These are phyloP conservation scores for Halenospora varia DNA, from an alignment of 495 filamentous ascomycete species.

Conservation along the genomic window DNA sequence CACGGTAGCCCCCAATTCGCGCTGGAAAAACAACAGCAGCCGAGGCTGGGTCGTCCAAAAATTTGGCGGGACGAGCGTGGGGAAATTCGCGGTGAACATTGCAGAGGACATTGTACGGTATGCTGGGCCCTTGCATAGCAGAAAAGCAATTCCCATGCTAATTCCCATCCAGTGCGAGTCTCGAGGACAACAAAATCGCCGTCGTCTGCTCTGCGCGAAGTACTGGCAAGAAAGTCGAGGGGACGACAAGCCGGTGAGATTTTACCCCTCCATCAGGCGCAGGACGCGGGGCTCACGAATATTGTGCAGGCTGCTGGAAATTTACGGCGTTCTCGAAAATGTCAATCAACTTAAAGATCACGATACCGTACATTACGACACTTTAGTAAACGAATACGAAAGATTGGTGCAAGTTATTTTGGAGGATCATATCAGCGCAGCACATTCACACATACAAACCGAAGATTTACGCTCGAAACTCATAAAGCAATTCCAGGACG, in stretches of 20 bases:
- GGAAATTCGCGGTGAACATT: constrained; percentile 67
- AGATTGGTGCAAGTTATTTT: constrained; percentile 70
- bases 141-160: constrained; percentile 9
- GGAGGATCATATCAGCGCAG: constrained; percentile 67
- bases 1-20: neutral
- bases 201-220: constrained; percentile 93
- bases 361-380: constrained; percentile 53
- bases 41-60: constrained; percentile 74
- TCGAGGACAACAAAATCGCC: constrained; percentile 66
- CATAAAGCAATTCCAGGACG: constrained; percentile 58
- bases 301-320: constrained; percentile 41
- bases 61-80: constrained; percentile 74
- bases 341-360: constrained; percentile 65
- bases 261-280: neutral
- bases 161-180: constrained; percentile 51
- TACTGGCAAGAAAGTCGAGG: constrained; percentile 82
- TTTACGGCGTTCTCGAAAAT: constrained; percentile 61
- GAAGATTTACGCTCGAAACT: constrained; percentile 53
- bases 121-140: constrained; percentile 16
- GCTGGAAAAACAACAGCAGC: neutral
- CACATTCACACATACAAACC: constrained; percentile 55
- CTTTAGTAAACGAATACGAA: constrained; percentile 65
- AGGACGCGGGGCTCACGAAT: neutral
- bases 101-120: constrained; percentile 73
- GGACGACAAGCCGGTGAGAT: constrained; percentile 90